These are phyloP conservation scores for Coniochaeta prunicola DNA, from an alignment of 2,329 filamentous ascomycete species.

Conservation along the genomic window DNA sequence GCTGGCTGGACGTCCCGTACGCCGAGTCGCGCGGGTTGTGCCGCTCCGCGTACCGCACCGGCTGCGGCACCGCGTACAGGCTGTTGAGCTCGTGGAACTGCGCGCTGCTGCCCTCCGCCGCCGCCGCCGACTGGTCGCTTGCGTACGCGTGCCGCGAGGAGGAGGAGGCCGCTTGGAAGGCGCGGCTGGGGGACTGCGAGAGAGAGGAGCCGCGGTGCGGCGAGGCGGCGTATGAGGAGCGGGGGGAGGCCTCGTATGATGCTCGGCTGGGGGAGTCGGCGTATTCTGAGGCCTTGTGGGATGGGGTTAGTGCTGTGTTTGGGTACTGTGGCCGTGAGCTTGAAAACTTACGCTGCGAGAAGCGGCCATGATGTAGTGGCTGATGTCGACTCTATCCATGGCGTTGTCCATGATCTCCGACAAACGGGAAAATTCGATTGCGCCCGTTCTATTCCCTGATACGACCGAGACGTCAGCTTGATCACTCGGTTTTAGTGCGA, in stretches of 20 bases:
- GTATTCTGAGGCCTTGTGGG: background rate
- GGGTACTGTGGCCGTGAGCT: too few species aligned
- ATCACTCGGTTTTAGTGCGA: background rate
- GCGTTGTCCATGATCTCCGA: background rate
- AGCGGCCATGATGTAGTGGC: background rate
- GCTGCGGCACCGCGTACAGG: background rate
- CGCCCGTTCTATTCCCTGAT: background rate
- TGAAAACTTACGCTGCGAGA: background rate
- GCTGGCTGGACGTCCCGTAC: background rate
- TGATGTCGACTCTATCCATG: background rate
- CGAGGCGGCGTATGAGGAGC: background rate
- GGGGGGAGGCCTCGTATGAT: background rate
- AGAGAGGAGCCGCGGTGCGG: background rate
- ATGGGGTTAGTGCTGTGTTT: background rate
- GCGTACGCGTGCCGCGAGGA: background rate
- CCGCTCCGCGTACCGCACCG: background rate
- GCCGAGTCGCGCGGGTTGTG: constrained; percentile 1
- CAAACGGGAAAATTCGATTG: background rate
- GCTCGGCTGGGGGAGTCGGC: background rate
- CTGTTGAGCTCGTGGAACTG: background rate
- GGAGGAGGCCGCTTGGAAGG: background rate
- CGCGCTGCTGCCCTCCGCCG: background rate
- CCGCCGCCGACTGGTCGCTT: background rate
- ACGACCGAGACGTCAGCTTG: background rate
- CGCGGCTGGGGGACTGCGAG: background rate